Conservation (phyloP, 108 stramenopile species). For the Pseudonitzschia multiseries region DNA sequence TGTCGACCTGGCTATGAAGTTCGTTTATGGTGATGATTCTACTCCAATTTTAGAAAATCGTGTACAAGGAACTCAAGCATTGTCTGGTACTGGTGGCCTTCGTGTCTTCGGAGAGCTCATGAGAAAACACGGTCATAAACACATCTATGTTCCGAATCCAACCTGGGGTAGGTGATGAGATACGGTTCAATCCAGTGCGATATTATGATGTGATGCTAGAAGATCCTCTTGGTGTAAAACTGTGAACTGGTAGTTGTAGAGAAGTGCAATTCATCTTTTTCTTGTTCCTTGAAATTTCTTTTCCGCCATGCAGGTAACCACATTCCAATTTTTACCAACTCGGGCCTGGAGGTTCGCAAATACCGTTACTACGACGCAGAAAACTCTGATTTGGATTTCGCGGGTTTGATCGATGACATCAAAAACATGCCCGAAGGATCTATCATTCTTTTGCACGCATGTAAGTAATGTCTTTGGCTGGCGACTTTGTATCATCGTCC, state of each 20-base stretch:
- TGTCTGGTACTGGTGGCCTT: conserved; percentile 98
- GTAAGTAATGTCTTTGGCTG: conserved; percentile 26
- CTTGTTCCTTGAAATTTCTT: conserved; percentile 36
- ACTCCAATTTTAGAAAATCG: conserved; percentile 78
- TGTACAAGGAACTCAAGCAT: conserved; percentile 90
- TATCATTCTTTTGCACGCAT: conserved; percentile 96
- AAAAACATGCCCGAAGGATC: conserved; percentile 80
- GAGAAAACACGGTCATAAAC: conserved; percentile 71
- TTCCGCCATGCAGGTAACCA: conserved; percentile 72
- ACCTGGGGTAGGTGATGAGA: conserved; percentile 33
- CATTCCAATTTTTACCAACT: conserved; percentile 90
- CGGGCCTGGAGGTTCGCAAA: conserved; percentile 89
- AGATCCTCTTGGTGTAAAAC: background rate
- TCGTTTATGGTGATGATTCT: conserved; percentile 93
- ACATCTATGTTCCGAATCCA: conserved; percentile 96
- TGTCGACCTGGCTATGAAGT: conserved; percentile 86
- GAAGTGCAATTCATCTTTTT: background rate
- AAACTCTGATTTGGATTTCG: conserved; percentile 84
- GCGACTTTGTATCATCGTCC: background rate
- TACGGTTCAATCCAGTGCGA: background rate
- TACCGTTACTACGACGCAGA: conserved; percentile 92
- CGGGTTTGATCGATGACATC: conserved; percentile 87
- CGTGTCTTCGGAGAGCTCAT: conserved; percentile 92
- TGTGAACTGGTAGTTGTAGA: background rate
- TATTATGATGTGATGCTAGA: background rate